Percentiles rank a stretch among this genome's conserved stretches.
phyloP scores from a whole-genome alignment of 2,329 filamentous ascomycete genomes.

The Lachnellula cervina region DNA sequence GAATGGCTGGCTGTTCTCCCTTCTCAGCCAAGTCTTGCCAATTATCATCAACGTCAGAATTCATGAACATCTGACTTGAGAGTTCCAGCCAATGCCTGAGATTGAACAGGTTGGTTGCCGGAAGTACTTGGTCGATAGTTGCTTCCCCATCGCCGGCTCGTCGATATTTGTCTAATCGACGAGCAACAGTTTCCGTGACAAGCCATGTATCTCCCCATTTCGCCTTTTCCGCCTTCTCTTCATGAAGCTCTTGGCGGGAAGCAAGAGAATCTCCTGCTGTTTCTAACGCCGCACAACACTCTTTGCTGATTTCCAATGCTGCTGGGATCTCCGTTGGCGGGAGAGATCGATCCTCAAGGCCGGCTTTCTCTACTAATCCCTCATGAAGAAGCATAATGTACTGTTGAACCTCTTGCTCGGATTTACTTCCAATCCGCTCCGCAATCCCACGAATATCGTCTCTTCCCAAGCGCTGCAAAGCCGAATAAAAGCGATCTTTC shows the following conservation, averaged over 20 bases:
- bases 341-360: constrained; percentile 29
- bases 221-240: constrained; percentile 53
- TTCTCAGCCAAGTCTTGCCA: constrained; percentile 57
- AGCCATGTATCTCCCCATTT: constrained; percentile 63
- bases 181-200: constrained; percentile 40
- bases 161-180: constrained; percentile 19
- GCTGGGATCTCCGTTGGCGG: constrained; percentile 58
- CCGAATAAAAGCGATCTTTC: constrained; percentile 65
- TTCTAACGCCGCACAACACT: constrained; percentile 63
- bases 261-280: constrained; percentile 62
- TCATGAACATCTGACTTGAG: constrained; percentile 71
- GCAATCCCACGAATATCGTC: constrained; percentile 60
- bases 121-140: constrained; percentile 34
- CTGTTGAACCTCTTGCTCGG: constrained; percentile 65
- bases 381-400: constrained; percentile 60
- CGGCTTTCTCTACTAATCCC: constrained; percentile 32
- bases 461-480: constrained; percentile 58
- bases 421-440: constrained; percentile 62
- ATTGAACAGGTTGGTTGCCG: constrained; percentile 54
- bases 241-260: constrained; percentile 57
- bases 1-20: constrained; percentile 60
- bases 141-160: constrained; percentile 21
- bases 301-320: constrained; percentile 64
- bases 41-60: constrained; percentile 57
- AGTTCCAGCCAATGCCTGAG: constrained; percentile 57